A percentile compares a stretch with the other conserved stretches of the same genome.
These are phyloP conservation scores for Linnemannia hyalina DNA, from an alignment of 192 early-diverging fungal species.

Conservation along the genomic window DNA sequence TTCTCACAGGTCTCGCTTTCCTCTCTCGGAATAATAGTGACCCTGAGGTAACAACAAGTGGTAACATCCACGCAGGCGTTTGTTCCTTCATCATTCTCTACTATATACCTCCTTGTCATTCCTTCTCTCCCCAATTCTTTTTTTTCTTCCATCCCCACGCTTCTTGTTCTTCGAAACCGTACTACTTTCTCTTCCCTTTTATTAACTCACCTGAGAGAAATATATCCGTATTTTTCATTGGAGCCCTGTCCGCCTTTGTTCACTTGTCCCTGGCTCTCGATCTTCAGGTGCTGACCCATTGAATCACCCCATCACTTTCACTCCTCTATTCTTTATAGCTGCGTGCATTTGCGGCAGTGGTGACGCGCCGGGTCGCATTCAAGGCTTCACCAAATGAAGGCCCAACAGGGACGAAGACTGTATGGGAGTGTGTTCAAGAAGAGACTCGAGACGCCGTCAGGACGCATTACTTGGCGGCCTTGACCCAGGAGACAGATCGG, in stretches of 20 bases:
- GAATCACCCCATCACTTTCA: neutral
- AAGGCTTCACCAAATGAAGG: slow-evolving; percentile 50
- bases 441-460: slow-evolving; percentile 75
- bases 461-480: slow-evolving; percentile 77
- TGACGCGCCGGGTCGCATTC: slow-evolving; percentile 69
- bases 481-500: slow-evolving; percentile 77
- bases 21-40: slow-evolving; percentile 53
- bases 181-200: neutral
- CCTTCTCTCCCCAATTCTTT: neutral
- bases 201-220: slow-evolving; percentile 1
- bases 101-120: neutral
- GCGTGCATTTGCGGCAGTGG: slow-evolving; percentile 64
- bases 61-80: neutral
- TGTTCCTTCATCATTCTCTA: neutral
- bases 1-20: slow-evolving; percentile 63
- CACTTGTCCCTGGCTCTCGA: neutral
- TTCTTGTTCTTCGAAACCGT: neutral
- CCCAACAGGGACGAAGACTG: neutral
- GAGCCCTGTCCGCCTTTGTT: neutral
- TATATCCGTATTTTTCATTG: neutral
- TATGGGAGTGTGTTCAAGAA: slow-evolving; percentile 80
- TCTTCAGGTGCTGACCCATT: neutral
- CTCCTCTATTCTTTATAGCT: slow-evolving; percentile 51
- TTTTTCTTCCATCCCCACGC: neutral
- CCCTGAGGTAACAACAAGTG: slow-evolving; percentile 36